Conservation (phyloP, 192 early-diverging fungal genomes). For the Obelidium mucronatum region DNA sequence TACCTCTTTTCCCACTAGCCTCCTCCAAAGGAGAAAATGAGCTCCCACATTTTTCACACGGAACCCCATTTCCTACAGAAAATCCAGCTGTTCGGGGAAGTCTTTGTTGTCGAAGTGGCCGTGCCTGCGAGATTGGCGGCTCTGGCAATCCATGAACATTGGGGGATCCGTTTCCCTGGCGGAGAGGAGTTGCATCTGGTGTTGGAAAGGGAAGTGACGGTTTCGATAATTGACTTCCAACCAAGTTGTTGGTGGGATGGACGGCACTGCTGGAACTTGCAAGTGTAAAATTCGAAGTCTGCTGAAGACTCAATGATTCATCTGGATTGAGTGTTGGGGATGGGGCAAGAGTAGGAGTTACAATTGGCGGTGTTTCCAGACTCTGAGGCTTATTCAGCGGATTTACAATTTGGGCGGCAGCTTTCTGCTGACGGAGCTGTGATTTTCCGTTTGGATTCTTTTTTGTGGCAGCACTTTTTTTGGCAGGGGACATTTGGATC, state of each 20-base stretch:
- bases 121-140: background rate
- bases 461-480: too few relatives aligned
- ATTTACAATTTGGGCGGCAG: too few relatives aligned
- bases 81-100: background rate
- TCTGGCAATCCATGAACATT: background rate
- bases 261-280: background rate
- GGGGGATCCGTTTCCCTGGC: background rate
- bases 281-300: background rate
- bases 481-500: too few relatives aligned
- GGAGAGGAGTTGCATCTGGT: slow-evolving; percentile 1
- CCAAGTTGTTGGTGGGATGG: background rate
- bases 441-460: too few relatives aligned
- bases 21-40: background rate
- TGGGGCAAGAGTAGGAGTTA: background rate
- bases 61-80: background rate
- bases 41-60: background rate
- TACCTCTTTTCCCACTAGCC: too few relatives aligned
- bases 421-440: background rate
- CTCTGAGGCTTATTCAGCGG: too few relatives aligned
- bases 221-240: background rate
- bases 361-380: background rate
- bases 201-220: background rate
- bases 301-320: too few relatives aligned
- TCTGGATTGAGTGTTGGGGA: background rate
- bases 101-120: background rate